Evolutionary conservation across 768 basidiomycete genomes (phyloP).

Genomic region (Myochromella boudieri): DNA sequence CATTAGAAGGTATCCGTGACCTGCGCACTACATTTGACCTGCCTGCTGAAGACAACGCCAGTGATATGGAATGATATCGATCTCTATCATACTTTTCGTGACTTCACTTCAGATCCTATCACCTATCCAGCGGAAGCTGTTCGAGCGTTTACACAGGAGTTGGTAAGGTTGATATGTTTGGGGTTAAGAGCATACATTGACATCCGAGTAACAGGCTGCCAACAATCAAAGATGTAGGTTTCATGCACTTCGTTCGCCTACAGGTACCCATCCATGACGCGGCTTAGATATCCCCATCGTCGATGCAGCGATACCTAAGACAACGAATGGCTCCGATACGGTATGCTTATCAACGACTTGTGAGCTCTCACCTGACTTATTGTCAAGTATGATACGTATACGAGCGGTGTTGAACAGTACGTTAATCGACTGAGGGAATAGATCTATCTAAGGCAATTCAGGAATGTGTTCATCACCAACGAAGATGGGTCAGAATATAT

Average conservation of each 20-base stretch:
- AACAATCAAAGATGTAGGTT: conserved; percentile 50
- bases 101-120: conserved; percentile 69
- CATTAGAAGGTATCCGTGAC: conserved; percentile 60
- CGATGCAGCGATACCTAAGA: conserved; percentile 60
- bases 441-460: conserved; percentile 22
- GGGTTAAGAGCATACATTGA: not conserved
- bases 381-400: conserved; percentile 65
- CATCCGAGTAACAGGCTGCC: conserved; percentile 24
- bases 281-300: conserved; percentile 65
- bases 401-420: conserved; percentile 57
- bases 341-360: conserved; percentile 38
- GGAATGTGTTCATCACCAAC: conserved; percentile 74
- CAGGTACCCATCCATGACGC: not conserved
- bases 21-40: conserved; percentile 2
- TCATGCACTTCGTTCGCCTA: not conserved
- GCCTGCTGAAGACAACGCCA: too few relatives aligned
- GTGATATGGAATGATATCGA: conserved; percentile 84
- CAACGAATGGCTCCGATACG: conserved; percentile 58
- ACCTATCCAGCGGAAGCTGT: conserved; percentile 58
- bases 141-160: conserved; percentile 48
- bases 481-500: conserved; percentile 71
- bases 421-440: conserved; percentile 17
- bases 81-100: conserved; percentile 65
- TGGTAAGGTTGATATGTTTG: conserved; percentile 39
- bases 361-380: not conserved